These are phyloP conservation scores for Brassica hybrid DNA, from an alignment of 441 rosid species.

Conservation along the genomic window DNA sequence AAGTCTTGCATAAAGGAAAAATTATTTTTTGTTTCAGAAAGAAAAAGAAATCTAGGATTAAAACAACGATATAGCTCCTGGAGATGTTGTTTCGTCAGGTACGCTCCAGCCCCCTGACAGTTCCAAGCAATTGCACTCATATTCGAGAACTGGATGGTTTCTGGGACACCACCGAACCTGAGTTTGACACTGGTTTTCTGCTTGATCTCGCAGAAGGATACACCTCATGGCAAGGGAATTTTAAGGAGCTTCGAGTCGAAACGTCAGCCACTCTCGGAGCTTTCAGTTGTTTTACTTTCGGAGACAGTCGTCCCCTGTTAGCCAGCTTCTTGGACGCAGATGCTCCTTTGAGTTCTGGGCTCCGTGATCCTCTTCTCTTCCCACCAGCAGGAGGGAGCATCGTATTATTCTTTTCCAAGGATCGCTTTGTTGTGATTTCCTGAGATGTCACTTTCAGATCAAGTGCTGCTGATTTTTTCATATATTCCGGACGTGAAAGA, in stretches of 20 bases:
- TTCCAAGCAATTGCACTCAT: not conserved
- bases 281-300: too few relatives aligned
- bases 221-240: not conserved
- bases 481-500: too few relatives aligned
- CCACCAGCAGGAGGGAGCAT: too few relatives aligned
- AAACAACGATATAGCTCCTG: not conserved
- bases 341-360: too few relatives aligned
- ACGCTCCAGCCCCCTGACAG: not conserved
- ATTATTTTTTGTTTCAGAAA: not conserved
- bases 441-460: too few relatives aligned
- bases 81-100: not conserved
- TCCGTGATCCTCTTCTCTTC: too few relatives aligned
- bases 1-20: not conserved
- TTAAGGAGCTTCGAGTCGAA: not conserved
- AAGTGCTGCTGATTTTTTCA: too few relatives aligned
- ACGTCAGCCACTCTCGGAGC: rapidly evolving
- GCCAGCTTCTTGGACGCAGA: too few relatives aligned
- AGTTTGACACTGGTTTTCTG: not conserved
- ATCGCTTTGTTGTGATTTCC: too few relatives aligned
- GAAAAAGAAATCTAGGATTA: not conserved
- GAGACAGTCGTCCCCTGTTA: not conserved
- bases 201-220: not conserved
- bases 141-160: not conserved
- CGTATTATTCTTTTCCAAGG: too few relatives aligned
- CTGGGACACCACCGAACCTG: not conserved